Conservation (phyloP, 2,329 filamentous ascomycete species). For the Ophiostoma novo-ulmi region DNA sequence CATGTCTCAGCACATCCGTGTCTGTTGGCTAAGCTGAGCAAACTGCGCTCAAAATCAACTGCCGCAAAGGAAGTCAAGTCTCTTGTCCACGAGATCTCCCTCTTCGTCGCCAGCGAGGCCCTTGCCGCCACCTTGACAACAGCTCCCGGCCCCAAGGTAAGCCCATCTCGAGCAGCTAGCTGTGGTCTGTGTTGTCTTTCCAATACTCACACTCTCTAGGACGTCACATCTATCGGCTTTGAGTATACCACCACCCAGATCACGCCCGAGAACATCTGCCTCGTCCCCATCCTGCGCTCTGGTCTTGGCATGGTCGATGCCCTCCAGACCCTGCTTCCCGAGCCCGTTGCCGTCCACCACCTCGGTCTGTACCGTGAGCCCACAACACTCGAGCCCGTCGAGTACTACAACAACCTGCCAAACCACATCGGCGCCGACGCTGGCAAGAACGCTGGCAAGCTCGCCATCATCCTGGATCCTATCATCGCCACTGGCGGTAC, state of each 20-base stretch:
- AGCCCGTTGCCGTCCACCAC: constrained; percentile 79
- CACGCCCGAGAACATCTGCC: constrained; percentile 61
- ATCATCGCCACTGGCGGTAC: constrained; percentile 93
- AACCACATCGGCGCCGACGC: constrained; percentile 53
- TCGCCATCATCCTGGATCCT: constrained; percentile 85
- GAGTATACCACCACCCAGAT: constrained; percentile 63
- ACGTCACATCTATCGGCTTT: constrained; percentile 71
- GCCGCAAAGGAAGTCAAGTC: constrained; percentile 70
- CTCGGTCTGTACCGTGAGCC: constrained; percentile 92
- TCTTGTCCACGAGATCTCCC: constrained; percentile 78
- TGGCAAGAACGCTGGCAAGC: constrained; percentile 38
- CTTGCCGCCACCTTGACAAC: constrained; percentile 58
- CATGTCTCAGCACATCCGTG: constrained; percentile 84
- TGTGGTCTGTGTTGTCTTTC: constrained; percentile 14
- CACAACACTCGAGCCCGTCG: constrained; percentile 78
- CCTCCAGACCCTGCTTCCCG: constrained; percentile 74
- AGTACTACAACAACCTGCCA: constrained; percentile 97
- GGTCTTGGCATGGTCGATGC: constrained; percentile 89
- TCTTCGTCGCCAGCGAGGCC: constrained; percentile 78
- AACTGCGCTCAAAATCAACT: constrained; percentile 70
- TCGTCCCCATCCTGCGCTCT: constrained; percentile 89
- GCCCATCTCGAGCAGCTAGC: constrained; percentile 25
- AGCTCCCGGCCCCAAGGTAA: constrained; percentile 59
- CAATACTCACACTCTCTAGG: constrained; percentile 44
- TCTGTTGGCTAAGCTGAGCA: constrained; percentile 80